Conservation (phyloP, 2,329 filamentous ascomycete genomes). For the Ambrosiella beaveri region DNA sequence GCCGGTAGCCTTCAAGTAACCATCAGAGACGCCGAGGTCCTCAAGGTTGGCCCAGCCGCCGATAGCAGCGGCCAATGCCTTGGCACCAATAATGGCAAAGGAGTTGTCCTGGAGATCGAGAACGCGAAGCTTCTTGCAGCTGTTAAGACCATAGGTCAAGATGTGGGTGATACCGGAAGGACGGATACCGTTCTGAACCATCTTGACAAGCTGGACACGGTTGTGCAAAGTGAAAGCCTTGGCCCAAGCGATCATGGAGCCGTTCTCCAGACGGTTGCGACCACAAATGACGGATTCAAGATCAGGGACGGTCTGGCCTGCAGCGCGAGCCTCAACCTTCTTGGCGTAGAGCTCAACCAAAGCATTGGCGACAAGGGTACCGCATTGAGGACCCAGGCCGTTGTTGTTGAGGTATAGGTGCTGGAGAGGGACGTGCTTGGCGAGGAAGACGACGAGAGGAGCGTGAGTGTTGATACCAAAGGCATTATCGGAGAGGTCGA, state of each 20-base stretch:
- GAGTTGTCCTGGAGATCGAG: constrained; percentile 96
- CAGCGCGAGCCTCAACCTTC: constrained; percentile 61
- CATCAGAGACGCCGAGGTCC: constrained; percentile 82
- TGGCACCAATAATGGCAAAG: constrained; percentile 67
- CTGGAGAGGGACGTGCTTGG: constrained; percentile 72
- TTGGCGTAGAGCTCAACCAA: constrained; percentile 66
- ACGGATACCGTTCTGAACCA: constrained; percentile 96
- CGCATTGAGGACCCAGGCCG: constrained; percentile 80
- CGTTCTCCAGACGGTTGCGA: constrained; percentile 87
- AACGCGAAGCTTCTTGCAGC: constrained; percentile 51
- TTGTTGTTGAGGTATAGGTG: constrained; percentile 98
- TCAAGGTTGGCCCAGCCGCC: constrained; percentile 56
- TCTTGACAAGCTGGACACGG: constrained; percentile 72
- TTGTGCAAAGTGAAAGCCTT: constrained; percentile 69
- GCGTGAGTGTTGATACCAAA: constrained; percentile 92
- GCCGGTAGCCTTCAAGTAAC: constrained; percentile 63
- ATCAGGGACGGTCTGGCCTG: constrained; percentile 55
- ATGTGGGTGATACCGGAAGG: constrained; percentile 79
- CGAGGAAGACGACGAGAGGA: constrained; percentile 81
- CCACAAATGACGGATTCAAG: constrained; percentile 96
- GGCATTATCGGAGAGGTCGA: constrained; percentile 95
- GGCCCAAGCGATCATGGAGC: constrained; percentile 91
- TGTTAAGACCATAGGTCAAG: constrained; percentile 58
- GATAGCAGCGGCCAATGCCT: constrained; percentile 58
- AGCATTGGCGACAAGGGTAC: constrained; percentile 74